Conservation (phyloP, 2,329 filamentous ascomycete species). For the Cylindrodendrum hubeiense region DNA sequence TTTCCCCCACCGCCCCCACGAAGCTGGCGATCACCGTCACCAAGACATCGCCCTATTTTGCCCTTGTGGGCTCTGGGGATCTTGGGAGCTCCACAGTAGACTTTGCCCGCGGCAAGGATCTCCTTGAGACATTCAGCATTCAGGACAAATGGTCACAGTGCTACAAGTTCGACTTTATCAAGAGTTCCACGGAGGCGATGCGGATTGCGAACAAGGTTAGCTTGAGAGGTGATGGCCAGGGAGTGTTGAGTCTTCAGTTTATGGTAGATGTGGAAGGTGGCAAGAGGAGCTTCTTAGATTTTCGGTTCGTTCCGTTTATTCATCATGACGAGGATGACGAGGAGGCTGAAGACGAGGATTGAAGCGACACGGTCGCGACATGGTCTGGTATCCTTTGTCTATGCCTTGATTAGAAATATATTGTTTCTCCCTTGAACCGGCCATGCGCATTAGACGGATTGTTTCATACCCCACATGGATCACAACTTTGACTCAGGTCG, state of each 20-base stretch:
- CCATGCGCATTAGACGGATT: not conserved
- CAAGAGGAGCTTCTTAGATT: constrained; percentile 81
- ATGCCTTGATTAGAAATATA: not conserved
- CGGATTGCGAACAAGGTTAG: constrained; percentile 92
- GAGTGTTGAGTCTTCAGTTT: constrained; percentile 94
- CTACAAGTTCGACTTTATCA: constrained; percentile 90
- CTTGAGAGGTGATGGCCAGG: constrained; percentile 86
- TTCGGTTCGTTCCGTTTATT: constrained; percentile 81
- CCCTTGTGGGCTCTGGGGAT: constrained; percentile 73
- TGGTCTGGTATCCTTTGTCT: not conserved
- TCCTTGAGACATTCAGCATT: constrained; percentile 83
- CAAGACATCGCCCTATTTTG: constrained; percentile 76
- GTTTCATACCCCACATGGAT: too few species aligned
- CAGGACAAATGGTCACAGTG: constrained; percentile 71
- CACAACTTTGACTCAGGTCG: too few species aligned
- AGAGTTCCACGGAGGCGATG: constrained; percentile 92
- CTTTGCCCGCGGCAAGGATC: constrained; percentile 72
- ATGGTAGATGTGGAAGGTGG: constrained; percentile 89
- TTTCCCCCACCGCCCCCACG: constrained; percentile 77
- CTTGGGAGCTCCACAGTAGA: constrained; percentile 75
- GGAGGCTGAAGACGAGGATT: constrained; percentile 35
- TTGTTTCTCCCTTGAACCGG: not conserved
- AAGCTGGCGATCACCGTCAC: constrained; percentile 77
- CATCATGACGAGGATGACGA: constrained; percentile 66
- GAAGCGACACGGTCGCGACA: not conserved